Evolutionary conservation across 176 grass and related monocot species (phyloP).

Genomic region (Cenchrus purpureus): DNA sequence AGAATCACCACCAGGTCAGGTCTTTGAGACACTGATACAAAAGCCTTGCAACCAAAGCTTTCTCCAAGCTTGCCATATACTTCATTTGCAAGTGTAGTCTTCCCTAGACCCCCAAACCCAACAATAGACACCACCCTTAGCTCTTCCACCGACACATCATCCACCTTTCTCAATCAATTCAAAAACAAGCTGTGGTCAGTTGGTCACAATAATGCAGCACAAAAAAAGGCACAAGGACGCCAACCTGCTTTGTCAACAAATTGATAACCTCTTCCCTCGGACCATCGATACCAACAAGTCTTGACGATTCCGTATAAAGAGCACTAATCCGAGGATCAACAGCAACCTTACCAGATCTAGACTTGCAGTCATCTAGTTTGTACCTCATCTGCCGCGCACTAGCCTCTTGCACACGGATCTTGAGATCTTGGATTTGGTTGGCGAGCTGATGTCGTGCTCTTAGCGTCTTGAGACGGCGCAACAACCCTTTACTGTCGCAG

Average conservation of each 20-base stretch:
- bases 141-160: background rate
- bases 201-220: background rate
- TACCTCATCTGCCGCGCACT: background rate
- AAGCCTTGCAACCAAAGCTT: background rate
- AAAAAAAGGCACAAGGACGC: background rate
- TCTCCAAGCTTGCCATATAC: background rate
- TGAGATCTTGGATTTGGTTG: background rate
- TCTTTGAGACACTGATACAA: background rate
- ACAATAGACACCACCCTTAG: constrained; percentile 13
- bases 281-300: background rate
- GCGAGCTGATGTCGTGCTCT: background rate
- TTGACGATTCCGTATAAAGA: background rate
- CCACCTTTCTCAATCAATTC: background rate
- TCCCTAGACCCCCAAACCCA: constrained; percentile 1
- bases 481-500: background rate
- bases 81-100: constrained; percentile 21
- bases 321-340: background rate
- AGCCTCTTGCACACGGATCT: background rate
- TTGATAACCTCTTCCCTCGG: background rate
- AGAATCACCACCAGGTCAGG: background rate
- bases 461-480: background rate
- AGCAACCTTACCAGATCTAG: background rate
- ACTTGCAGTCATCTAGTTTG: background rate
- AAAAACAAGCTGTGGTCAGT: background rate
- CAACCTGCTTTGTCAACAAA: background rate